Evolutionary conservation across 2,329 filamentous ascomycete genomes (phyloP), one percentile per base, ranked within the genome.

Genomic region (Calonectria crousiana): DNA sequence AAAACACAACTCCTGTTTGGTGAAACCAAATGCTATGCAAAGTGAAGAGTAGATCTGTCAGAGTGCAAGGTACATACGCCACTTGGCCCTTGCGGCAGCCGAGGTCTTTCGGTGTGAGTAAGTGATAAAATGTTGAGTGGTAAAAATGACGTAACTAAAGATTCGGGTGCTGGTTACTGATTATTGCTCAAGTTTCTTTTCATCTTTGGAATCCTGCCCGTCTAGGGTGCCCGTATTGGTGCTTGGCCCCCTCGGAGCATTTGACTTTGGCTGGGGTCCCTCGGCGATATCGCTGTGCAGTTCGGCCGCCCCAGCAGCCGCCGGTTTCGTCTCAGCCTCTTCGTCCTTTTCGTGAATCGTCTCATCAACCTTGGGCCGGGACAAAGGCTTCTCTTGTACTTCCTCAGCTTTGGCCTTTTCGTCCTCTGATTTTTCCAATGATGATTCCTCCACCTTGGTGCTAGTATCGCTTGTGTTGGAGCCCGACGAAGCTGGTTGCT

Each of bases 281-380:
- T 65, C 70, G 16, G 23, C 65, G 11, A 72, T 30, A 51, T 76
- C 66, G 18, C 14, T 38, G 11, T 47, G 36, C 20, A 14, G 14
- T 66, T 67, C 58, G 26, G 26, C 56, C 14, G 38, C 14, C 6
- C 20, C 14, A 38, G 23, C 14, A 9, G 23, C 9, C 1, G 6
- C 36, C n/a, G 36, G 34, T 16, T 62, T 38, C 64, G 47, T 32
- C 14, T 77, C 16, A 53, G 62, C 20, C 14, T 44, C 70, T n/a
- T 74, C 74, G 26, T 75, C 76, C 47, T 76, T 76, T 51, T 79
- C 78, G 30, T 69, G 62, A 6, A 74, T 72, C n/a, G 73, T 62
- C 10, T 77, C 69, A 18, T 74, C 60, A 9, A 23, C 28, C 23
- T 66, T 58, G 8, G 28, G 10, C 20, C 52, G 53, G 16, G 38